Evolutionary conservation across 1,284 basidiomycete genomes (phyloP), one percentile per base, ranked within the genome.

Genomic region (Filobasidium uniguttulatum): DNA sequence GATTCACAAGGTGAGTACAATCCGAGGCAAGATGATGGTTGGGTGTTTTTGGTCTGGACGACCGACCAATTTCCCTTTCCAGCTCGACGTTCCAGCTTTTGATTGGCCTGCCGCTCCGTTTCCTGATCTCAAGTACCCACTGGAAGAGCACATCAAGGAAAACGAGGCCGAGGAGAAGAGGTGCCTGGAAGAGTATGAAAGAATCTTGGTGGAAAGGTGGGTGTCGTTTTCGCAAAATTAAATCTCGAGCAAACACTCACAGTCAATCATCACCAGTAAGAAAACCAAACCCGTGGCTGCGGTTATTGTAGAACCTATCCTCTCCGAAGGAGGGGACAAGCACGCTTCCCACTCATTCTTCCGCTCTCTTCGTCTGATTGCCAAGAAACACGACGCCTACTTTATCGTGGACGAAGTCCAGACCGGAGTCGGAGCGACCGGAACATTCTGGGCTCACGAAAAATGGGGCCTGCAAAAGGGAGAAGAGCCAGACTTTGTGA

Each of bases 361-460:
- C 71, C 68, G 68, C 41, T 64, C 62, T 10, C 62, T 77, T 17
- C 62, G 73, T 30, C 64, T 68, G 14, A 61, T 75, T 41, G 73
- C 75, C 45, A 67, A 68, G 55, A 65, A 72, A 54, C 68, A 74
- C 56, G 71, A 70, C 8, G 73, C 72, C 1, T 75, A 62, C 65
- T 67, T 77, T 60, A 77, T 77, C 52, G 74, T 75, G 34, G 66
- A 68, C 54, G 67, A 70, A 54, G 73, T 74, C 0, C 75, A 77
- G 59, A 77, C 75, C 20, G 75, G 75, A 30, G 72, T 75, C 9
- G 69, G 69, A 23, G 75, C 75, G 0, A 77, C 75, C 0, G 75
- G 75, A 15, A 66, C 65, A 7, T 75, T 77, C 61, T 77, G 75
- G 75, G 75, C 75, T 0, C 73, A 75, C 61, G 74, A 76, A 53